Conservation (phyloP, 768 basidiomycete species). For the Hygrophorus pudorinus region DNA sequence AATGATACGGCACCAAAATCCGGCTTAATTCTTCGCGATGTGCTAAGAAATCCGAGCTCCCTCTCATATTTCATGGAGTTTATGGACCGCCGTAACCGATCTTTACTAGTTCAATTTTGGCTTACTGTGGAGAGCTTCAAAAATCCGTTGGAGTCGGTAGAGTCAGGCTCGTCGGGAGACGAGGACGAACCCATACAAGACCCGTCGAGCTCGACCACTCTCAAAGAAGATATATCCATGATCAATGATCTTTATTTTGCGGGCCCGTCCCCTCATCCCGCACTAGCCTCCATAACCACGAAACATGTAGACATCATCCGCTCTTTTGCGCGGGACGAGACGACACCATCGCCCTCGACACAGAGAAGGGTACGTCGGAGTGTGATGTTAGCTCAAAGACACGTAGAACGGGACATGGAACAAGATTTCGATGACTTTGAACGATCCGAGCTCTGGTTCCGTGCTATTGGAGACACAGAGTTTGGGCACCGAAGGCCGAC, state of each 20-base stretch:
- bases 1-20: constrained; percentile 36
- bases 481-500: constrained; percentile 18
- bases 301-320: constrained; percentile 66
- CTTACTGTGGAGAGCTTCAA: constrained; percentile 96
- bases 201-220: constrained; percentile 44
- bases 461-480: constrained; percentile 67
- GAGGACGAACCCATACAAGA: constrained; percentile 47
- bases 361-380: constrained; percentile 59
- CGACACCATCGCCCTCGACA: constrained; percentile 28
- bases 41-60: constrained; percentile 82
- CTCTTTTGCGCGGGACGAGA: constrained; percentile 46
- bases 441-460: constrained; percentile 86
- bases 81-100: constrained; percentile 84
- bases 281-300: constrained; percentile 53
- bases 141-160: constrained; percentile 82
- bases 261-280: constrained; percentile 42
- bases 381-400: constrained; percentile 76
- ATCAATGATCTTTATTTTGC: constrained; percentile 86
- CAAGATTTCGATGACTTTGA: constrained; percentile 88
- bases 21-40: constrained; percentile 57
- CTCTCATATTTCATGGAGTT: constrained; percentile 97
- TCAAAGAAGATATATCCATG: constrained; percentile 82
- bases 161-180: constrained; percentile 58
- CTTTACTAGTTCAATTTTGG: constrained; percentile 93
- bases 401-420: constrained; percentile 84